Base-by-base conservation (phyloP, 352 stramenopile genomes). In the Phytophthora podocarpi region DNA sequence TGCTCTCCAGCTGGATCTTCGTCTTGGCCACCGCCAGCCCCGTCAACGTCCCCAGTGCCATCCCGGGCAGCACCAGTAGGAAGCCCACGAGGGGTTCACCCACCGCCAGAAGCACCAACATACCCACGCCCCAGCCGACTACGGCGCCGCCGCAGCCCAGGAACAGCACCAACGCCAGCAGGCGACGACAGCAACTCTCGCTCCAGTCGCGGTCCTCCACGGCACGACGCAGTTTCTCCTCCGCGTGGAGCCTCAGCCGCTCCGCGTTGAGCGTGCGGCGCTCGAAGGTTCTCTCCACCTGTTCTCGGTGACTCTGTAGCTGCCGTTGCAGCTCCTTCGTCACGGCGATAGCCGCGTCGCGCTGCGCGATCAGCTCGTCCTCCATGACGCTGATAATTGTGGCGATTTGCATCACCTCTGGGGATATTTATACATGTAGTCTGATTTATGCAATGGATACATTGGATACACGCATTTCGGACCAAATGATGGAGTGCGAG, bases 261-360 rank as follows among this genome's bases (percentile, higher is more conserved):
- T 91, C 82, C 20, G 82, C 80, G 26, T 73, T 89, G 12, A 89
- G 75, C 57, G 82, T 81, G n/a, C 82, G 78, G 3, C 82, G 76
- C 67, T 91, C 82, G 34, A 88, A 73, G 13, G 63, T 87, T 32
- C 65, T 59, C 67, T 89, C 82, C 16, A 87, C 49, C 13, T 74
- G 52, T 41, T 80, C 72, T 21, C 74, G 74, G 36, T 85, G 67
- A 7, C 43, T 69, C 47, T 89, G 72, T 55, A 89, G 52, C 55
- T 91, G 76, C 12, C 74, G 68, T 67, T 90, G 82, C 20, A 91
- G 70, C 70, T 91, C 82, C 55, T 86, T 85, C 16, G 78, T 86
- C 47, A 91, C 82, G 43, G 82, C 82, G 53, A 91, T 87, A 28
- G 82, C 82, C 20, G 82, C 82, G 40, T 91, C 82, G 31, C 82